Base-by-base conservation (phyloP, 73 alveolate species). In the Durusdinium trenchii region DNA sequence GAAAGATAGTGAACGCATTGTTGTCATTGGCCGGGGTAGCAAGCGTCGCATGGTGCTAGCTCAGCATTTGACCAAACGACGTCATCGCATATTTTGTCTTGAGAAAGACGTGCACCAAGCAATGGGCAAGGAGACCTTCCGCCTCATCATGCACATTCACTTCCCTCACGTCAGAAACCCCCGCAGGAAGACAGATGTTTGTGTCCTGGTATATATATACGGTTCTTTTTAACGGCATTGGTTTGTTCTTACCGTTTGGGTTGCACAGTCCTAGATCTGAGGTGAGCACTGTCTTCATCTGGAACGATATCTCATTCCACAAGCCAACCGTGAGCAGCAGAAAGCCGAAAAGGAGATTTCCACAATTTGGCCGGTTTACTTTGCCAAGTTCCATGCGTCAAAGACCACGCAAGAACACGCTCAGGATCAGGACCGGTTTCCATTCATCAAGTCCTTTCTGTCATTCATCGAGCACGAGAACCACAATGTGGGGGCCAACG, bases 201-300 rank as follows among this genome's bases (percentile, higher is more conserved):
- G 90, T 46, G 6, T 28, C 79, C 28, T 35, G 6, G 42, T 6
- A 35, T 38, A 28, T 10, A 26, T 28, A 16, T 6, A 6, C 79
- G 12, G 28, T 9, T 28, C 38, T 64, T 9, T 18, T 28, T 64
- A 16, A 6, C 38, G 6, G 79, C 79, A 9, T 64, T 64, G n/a
- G 42, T 28, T 64, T 23, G 23, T 18, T 18, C 38, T 9, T 35
- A 6, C 6, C 79, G 69, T 23, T 16, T 57, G 69, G 69, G 12
- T 57, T 23, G 23, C 32, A 12, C 23, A 57, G 69, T 23, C 69
- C 12, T 16, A 57, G 32, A 12, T 57, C 69, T 10, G n/a, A 75
- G 86, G 86, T 75, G 86, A 75, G 20, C 94, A 83, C 51, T 83
- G 94, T 51, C 62, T 42, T 10, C 94, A 83, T n/a, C 48, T 83